phyloP scores from a whole-genome alignment of 306 rosid species.

The Senna siamea region DNA sequence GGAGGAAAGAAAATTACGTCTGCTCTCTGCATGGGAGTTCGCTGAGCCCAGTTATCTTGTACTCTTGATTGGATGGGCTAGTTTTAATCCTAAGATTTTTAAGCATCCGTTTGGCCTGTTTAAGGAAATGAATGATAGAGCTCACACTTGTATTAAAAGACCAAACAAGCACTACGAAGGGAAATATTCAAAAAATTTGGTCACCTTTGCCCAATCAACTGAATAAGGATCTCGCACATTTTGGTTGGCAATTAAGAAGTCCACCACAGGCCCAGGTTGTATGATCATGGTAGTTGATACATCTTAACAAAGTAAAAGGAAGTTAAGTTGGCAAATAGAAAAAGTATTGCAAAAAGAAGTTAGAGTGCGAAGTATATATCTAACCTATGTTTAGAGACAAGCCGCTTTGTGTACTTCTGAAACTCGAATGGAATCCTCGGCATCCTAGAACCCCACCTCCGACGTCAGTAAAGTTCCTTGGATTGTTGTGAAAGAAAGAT shows the following conservation, averaged over 20 bases:
- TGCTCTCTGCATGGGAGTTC: slow-evolving; percentile 81
- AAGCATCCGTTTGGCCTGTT: slow-evolving; percentile 78
- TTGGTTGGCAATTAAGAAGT: slow-evolving; percentile 78
- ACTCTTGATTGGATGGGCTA: slow-evolving; percentile 73
- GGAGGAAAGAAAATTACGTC: slow-evolving; percentile 41
- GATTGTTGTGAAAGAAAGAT: slow-evolving; percentile 77
- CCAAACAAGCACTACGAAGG: not conserved
- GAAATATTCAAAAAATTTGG: not conserved
- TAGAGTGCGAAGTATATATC: not conserved
- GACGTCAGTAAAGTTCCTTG: slow-evolving; percentile 60
- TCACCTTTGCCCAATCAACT: slow-evolving; percentile 90
- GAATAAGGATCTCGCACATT: slow-evolving; percentile 68
- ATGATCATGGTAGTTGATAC: slow-evolving; percentile 93
- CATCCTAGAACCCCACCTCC: slow-evolving; percentile 97
- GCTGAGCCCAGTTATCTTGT: slow-evolving; percentile 85
- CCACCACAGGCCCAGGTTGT: slow-evolving; percentile 92
- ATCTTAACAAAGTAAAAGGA: slow-evolving; percentile 49
- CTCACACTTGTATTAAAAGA: not conserved
- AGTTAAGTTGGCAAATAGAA: not conserved
- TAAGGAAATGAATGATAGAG: not conserved
- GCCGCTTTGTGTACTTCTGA: slow-evolving; percentile 88
- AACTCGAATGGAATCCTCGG: slow-evolving; percentile 91
- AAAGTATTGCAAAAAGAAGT: not conserved
- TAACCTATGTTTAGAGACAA: slow-evolving; percentile 82
- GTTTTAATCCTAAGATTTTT: slow-evolving; percentile 81